A percentile compares a stretch with the other conserved stretches of the same genome.
These are phyloP conservation scores for Kodamaea neixiangensis DNA, from an alignment of 805 yeast species.

Conservation along the genomic window DNA sequence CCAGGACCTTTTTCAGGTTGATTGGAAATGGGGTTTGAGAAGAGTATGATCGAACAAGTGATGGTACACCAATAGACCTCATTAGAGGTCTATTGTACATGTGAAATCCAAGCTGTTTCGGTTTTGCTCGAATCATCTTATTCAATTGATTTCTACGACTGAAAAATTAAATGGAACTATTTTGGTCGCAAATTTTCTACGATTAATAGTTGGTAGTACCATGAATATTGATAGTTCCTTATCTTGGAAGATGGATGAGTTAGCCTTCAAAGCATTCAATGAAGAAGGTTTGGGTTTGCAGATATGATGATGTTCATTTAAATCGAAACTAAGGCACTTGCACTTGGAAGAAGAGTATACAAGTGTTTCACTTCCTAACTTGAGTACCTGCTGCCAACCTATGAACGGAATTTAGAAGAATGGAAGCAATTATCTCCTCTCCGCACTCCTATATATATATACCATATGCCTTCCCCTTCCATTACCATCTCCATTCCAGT, in stretches of 20 bases:
- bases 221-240: no score
- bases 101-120: not conserved
- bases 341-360: no score
- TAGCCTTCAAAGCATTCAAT: not conserved
- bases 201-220: not conserved
- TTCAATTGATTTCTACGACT: not conserved
- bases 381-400: no score
- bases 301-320: no score
- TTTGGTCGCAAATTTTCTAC: not conserved
- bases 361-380: no score
- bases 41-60: not conserved
- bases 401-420: no score
- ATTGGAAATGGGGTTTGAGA: slow-evolving; percentile 34
- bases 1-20: slow-evolving; percentile 30
- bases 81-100: not conserved
- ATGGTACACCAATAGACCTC: not conserved
- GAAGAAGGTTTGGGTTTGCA: not conserved
- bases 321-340: no score
- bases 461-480: not conserved
- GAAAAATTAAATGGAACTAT: not conserved
- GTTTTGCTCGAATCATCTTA: slow-evolving; percentile 1
- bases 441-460: no score
- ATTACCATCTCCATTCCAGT: not conserved
- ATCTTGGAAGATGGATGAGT: no score
- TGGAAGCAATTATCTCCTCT: no score